A percentile compares a stretch with the other conserved stretches of the same genome.
Conservation (phyloP, 2,329 filamentous ascomycete genomes). For the Clarireedia monteithiana region DNA sequence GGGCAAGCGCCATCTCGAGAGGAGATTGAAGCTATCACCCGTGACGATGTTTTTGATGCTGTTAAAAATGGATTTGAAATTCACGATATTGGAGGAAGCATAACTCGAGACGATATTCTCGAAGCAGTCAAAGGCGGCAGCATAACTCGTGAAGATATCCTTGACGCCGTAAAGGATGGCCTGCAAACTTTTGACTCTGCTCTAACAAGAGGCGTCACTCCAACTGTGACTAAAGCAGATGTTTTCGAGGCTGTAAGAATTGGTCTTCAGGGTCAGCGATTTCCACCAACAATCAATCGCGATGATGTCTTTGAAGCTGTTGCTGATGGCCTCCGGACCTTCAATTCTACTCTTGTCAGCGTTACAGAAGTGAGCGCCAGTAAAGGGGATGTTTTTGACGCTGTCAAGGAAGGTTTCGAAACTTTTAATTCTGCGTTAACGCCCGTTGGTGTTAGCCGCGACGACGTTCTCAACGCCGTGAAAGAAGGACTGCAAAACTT, state of each 20-base stretch:
- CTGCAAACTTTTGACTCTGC: conserved; percentile 42
- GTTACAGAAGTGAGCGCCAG: conserved; percentile 55
- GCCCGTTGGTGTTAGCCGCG: conserved; percentile 50
- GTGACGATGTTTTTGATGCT: conserved; percentile 56
- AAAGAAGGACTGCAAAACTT: conserved; percentile 72
- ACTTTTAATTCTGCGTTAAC: conserved; percentile 51
- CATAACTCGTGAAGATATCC: conserved; percentile 54
- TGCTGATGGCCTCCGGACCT: conserved; percentile 47
- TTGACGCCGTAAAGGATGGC: conserved; percentile 56
- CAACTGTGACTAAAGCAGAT: conserved; percentile 63
- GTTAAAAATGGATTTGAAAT: conserved; percentile 51
- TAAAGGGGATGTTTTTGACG: conserved; percentile 47
- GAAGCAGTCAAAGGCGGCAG: conserved; percentile 56
- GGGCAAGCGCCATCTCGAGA: conserved; percentile 34
- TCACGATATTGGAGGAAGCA: conserved; percentile 61
- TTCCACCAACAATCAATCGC: conserved; percentile 56
- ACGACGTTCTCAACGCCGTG: conserved; percentile 80
- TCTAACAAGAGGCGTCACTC: conserved; percentile 30
- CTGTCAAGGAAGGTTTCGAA: conserved; percentile 48
- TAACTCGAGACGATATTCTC: conserved; percentile 55
- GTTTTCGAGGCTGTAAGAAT: conserved; percentile 78
- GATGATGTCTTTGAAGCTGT: conserved; percentile 59
- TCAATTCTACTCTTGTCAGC: conserved; percentile 43
- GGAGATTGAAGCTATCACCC: conserved; percentile 39
- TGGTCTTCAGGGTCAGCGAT: conserved; percentile 62